Percentiles rank a stretch among this genome's conserved stretches.
Evolutionary conservation across 768 basidiomycete genomes (phyloP).

Genomic region (Rhizopogon roseolus): DNA sequence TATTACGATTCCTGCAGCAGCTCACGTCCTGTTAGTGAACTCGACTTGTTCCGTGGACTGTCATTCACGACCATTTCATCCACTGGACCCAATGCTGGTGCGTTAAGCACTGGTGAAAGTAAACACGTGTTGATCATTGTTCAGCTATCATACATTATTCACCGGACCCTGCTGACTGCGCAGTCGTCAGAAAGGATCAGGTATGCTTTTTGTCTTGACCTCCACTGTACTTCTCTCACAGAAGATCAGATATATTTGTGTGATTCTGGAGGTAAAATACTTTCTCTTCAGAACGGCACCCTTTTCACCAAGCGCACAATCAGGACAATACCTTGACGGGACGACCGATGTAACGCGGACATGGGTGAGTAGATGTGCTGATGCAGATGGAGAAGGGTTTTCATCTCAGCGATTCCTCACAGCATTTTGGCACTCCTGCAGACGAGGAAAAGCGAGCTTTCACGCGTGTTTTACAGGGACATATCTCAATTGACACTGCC

Average conservation of each 20-base stretch:
- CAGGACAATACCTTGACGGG: conserved; percentile 85
- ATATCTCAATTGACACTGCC: conserved; percentile 83
- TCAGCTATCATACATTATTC: conserved; percentile 91
- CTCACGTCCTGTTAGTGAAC: conserved; percentile 44
- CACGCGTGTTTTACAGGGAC: conserved; percentile 88
- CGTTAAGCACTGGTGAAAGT: conserved; percentile 12
- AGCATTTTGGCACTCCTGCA: conserved; percentile 89
- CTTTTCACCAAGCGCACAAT: neutral
- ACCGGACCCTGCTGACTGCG: conserved; percentile 70
- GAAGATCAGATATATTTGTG: conserved; percentile 59
- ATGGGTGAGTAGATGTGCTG: conserved; percentile 44
- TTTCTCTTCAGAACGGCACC: neutral
- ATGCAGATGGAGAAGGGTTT: neutral
- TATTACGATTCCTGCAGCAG: neutral
- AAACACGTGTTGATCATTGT: neutral
- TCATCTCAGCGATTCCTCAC: neutral
- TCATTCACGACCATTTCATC: conserved; percentile 93
- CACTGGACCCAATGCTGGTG: conserved; percentile 88
- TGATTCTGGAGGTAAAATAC: conserved; percentile 72
- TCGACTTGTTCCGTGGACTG: conserved; percentile 76
- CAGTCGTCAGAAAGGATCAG: conserved; percentile 71
- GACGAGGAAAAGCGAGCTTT: conserved; percentile 82
- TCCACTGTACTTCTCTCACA: conserved; percentile 27
- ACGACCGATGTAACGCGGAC: conserved; percentile 95
- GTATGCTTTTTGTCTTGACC: conserved; percentile 26